Evolutionary conservation across 2,329 filamentous ascomycete genomes (phyloP), one percentile per base, ranked within the genome.

Genomic region (Trichoderma aggressivum): DNA sequence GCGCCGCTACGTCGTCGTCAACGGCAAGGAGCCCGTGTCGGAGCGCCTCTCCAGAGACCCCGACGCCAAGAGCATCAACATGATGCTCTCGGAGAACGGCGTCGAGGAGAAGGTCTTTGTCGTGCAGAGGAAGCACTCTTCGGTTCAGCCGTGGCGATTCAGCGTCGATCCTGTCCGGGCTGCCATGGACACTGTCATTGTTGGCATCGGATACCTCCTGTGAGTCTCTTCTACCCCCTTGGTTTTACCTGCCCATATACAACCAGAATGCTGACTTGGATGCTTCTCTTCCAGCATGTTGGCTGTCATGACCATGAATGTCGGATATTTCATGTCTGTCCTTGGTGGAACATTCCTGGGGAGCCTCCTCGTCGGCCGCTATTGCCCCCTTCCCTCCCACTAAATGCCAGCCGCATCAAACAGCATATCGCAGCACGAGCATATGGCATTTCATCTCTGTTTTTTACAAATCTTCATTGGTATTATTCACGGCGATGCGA

Each of bases 291-390:
- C 7, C 66, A 97, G 94, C 72, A 97, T 97, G 94, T 83, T 97
- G 82, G 93, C 92, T 16, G 92, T 97, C 78, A 97, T 96, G 93
- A 94, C 92, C 1, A 89, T 93, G 84, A 96, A 96, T 76, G 87
- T 95, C 18, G 93, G 93, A 14, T 96, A 96, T 79, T 95, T 95
- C 79, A 81, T 94, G 69, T 94, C 92, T 0, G 87, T 94, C n/a
- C 85, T 96, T 7, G 90, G 86, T 1, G 93, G 93, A 43, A 88
- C 92, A 2, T 98, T 98, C 78, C 78, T 97, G n/a, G 95, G 95
- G 28, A 96, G 96, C 79, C 82, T 98, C 56, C 87, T 89, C 0
- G 87, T 96, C 72, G 94, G 94, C 34, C 88, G 94, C 74, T 96
- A 90, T 76, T 84, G 84, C 32, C 78, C 83, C 58, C 75, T 82